Evolutionary conservation across 495 filamentous ascomycete species (phyloP).

Genomic region (Acidiella bohemica): DNA sequence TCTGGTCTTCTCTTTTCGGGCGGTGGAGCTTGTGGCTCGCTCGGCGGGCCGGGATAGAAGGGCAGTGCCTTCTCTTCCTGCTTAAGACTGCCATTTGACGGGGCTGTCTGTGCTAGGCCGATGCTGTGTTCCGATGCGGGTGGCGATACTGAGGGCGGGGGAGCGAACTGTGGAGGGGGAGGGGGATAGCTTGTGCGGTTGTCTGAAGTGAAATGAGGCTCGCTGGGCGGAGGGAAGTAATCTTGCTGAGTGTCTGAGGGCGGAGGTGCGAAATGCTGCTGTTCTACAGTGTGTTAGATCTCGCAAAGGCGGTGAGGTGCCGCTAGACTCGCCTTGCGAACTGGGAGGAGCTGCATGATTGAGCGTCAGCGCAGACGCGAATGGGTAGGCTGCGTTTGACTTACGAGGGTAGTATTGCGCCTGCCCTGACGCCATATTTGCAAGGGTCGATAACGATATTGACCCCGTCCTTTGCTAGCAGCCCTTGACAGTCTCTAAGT

Average conservation of each 20-base stretch:
- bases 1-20: constrained; percentile 14
- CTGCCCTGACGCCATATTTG: constrained; percentile 4
- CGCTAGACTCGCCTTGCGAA: too few relatives aligned
- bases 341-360: too few relatives aligned
- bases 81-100: too few relatives aligned
- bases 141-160: constrained; percentile 19
- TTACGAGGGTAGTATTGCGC: constrained; percentile 30
- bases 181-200: constrained; percentile 20
- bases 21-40: constrained; percentile 5
- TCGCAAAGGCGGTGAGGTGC: too few relatives aligned
- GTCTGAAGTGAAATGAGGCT: constrained; percentile 14
- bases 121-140: constrained; percentile 18
- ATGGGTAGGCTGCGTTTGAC: constrained; percentile 17
- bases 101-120: too few relatives aligned
- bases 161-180: constrained; percentile 28
- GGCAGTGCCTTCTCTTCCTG: constrained; percentile 12
- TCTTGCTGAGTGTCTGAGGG: constrained; percentile 26
- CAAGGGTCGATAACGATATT: not conserved
- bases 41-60: constrained; percentile 13
- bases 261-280: constrained; percentile 21
- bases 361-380: not conserved
- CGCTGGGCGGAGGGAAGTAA: constrained; percentile 30
- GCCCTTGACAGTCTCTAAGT: too few relatives aligned
- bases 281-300: too few relatives aligned
- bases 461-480: too few relatives aligned